A percentile compares a stretch with the other conserved stretches of the same genome.
Evolutionary conservation across 306 rosid species (phyloP).

Genomic region (Psophocarpus tetragonolobus): DNA sequence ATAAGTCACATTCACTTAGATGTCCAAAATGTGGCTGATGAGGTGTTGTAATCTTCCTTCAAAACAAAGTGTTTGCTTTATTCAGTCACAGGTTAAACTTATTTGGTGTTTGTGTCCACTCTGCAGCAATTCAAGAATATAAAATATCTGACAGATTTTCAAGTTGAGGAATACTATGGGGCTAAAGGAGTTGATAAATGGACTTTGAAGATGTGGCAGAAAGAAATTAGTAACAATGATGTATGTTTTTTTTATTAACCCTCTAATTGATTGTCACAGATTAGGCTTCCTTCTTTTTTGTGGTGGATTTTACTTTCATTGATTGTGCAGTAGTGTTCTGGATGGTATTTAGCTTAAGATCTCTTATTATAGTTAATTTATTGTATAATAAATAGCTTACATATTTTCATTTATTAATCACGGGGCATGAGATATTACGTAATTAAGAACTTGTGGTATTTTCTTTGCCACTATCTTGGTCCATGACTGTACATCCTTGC

Average conservation of each 20-base stretch:
- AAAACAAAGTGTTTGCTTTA: conserved; percentile 21
- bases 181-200: conserved; percentile 84
- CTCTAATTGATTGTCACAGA: conserved; percentile 5
- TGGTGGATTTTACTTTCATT: conserved; percentile 23
- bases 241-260: conserved; percentile 47
- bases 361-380: neutral
- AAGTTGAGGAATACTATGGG: conserved; percentile 78
- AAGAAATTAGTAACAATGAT: conserved; percentile 60
- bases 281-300: neutral
- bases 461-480: neutral
- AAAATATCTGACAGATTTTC: conserved; percentile 49
- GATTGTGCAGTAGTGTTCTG: neutral
- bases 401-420: conserved; percentile 16
- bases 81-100: conserved; percentile 16
- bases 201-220: conserved; percentile 69
- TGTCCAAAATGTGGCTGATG: neutral
- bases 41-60: neutral
- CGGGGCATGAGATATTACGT: neutral
- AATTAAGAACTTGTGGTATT: neutral
- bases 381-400: neutral
- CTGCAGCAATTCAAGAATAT: conserved; percentile 77
- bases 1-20: neutral
- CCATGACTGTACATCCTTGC: neutral
- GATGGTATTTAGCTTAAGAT: neutral
- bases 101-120: conserved; percentile 41